phyloP scores from a whole-genome alignment of 768 basidiomycete genomes.

The Naganishia vaughanmartiniae region DNA sequence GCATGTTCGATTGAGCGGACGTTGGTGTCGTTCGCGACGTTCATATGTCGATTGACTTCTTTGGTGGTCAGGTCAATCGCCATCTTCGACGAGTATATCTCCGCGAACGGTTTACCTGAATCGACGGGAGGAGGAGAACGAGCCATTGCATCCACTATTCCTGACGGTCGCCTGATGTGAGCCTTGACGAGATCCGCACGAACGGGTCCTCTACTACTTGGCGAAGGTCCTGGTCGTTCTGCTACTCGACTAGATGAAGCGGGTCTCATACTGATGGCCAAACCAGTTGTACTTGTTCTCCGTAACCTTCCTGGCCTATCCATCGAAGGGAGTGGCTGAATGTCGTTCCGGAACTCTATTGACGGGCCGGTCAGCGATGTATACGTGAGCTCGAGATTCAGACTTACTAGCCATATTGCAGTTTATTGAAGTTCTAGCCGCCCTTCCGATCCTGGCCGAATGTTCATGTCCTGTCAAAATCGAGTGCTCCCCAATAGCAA shows the following conservation, averaged over 20 bases:
- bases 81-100: not conserved
- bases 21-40: not conserved
- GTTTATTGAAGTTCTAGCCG: not conserved
- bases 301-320: constrained; percentile 4
- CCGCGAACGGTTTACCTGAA: constrained; percentile 1
- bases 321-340: not conserved
- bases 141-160: constrained; percentile 16
- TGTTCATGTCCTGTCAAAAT: not conserved
- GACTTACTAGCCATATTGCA: not conserved
- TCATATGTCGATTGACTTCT: not conserved
- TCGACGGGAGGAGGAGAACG: constrained; percentile 1
- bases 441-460: not conserved
- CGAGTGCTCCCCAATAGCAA: too few relatives aligned
- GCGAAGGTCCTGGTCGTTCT: not conserved
- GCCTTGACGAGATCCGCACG: constrained; percentile 1
- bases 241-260: not conserved
- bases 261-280: not conserved
- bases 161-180: constrained; percentile 6
- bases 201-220: not conserved
- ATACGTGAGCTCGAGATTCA: not conserved
- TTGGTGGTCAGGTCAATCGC: not conserved
- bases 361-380: not conserved
- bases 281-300: not conserved
- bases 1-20: not conserved
- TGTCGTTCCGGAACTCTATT: not conserved